Base-by-base conservation (phyloP, 441 rosid genomes). In the Kokia cookei region DNA sequence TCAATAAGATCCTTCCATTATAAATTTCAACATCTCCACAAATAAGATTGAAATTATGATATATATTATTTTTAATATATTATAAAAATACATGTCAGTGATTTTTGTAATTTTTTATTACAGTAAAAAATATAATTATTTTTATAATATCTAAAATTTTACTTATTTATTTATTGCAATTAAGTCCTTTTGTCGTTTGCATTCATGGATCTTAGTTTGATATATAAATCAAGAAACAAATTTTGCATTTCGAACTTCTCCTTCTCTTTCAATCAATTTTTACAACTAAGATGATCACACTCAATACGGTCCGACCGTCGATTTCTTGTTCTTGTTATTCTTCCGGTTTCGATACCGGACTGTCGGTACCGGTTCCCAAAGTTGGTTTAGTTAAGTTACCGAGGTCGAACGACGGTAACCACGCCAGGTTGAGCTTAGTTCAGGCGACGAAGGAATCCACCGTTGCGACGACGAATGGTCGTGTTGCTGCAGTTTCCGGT, bases 401-500 rank as follows among this genome's bases (percentile, higher is more conserved):
- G 64, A 64, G 64, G 27, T 27, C 29, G 11, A 37, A 54, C 40
- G 26, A 45, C 50, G 22, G 73, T 43, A 65, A 32, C 76, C 22
- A 73, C 67, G 73, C 68, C 73, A 80, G 83, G 71, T 61, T 71
- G 73, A 76, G 75, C 63, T 72, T 83, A 66, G 74, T 88, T 68
- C 69, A 71, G 78, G 88, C 88, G 29, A 70, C 55, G 75, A 85
- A 87, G 59, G 84, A 86, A 32, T 66, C 88, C 7, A 61, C 75
- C 57, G 54, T 81, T 29, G 76, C 86, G 55, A 55, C 13, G 27
- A 78, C 80, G 26, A 77, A 85, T 3, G 73, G 69, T 77, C 66
- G 57, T 65, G 65, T 54, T 13, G 85, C 72, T 40, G 70, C 22
- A 64, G 60, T 77, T 29, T 78, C 90, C 67, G 86, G 89, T 84